A percentile compares a stretch with the other conserved stretches of the same genome.
phyloP scores from a whole-genome alignment of 257 asterid species.

The Handroanthus guayacan region DNA sequence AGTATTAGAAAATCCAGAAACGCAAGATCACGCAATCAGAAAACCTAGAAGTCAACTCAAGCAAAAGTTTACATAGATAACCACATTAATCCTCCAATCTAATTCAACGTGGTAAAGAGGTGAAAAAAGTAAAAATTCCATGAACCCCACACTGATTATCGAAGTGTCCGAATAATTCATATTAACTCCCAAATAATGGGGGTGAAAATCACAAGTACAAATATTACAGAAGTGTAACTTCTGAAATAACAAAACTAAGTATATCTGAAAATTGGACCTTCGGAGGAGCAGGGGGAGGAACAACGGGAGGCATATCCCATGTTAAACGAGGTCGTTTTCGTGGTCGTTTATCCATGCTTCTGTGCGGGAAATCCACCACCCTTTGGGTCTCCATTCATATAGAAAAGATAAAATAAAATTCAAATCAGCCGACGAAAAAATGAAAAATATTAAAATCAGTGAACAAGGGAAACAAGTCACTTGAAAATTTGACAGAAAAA shows the following conservation, averaged over 20 bases:
- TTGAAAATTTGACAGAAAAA: background rate
- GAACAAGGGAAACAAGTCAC: slow-evolving; percentile 17
- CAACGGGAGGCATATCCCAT: slow-evolving; percentile 68
- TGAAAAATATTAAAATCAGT: slow-evolving; percentile 18
- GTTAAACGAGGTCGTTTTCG: slow-evolving; percentile 83
- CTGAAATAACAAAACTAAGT: background rate
- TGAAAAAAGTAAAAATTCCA: background rate
- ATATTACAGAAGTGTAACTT: background rate
- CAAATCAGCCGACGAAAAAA: slow-evolving; percentile 28
- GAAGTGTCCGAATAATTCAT: background rate
- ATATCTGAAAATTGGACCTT: slow-evolving; percentile 47
- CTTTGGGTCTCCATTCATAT: slow-evolving; percentile 72
- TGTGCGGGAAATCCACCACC: slow-evolving; percentile 60
- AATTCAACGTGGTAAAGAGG: background rate
- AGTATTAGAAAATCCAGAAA: slow-evolving; percentile 2
- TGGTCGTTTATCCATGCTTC: slow-evolving; percentile 74
- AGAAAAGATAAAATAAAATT: background rate
- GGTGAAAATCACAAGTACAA: slow-evolving; percentile 8
- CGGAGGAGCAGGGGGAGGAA: slow-evolving; percentile 57
- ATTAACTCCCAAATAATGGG: slow-evolving; percentile 10
- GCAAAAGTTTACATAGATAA: background rate
- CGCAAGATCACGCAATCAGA: slow-evolving; percentile 14
- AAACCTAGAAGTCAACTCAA: slow-evolving; percentile 21
- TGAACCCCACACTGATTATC: slow-evolving; percentile 6
- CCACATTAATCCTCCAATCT: slow-evolving; percentile 23